Evolutionary conservation across 345 rosid species (phyloP).

Genomic region (Eucalyptus grandis): DNA sequence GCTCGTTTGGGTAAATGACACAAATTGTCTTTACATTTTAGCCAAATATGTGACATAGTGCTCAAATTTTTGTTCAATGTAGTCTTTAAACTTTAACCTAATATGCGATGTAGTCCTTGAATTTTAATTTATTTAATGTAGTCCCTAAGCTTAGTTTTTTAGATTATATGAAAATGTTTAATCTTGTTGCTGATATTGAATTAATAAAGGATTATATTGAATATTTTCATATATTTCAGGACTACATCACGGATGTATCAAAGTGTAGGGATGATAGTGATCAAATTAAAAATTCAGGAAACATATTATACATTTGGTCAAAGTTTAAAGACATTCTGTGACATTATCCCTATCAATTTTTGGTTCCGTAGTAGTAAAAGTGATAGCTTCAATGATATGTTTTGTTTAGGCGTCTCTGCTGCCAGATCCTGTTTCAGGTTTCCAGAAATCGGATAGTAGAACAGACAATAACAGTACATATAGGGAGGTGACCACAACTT

Average conservation of each 20-base stretch:
- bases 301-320: fast-evolving
- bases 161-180: fast-evolving
- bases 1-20: fast-evolving
- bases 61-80: no score
- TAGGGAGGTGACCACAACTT: background rate
- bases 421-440: conserved; percentile 4
- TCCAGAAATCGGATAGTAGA: background rate
- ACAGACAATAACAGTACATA: background rate
- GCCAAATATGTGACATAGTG: no score
- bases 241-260: fast-evolving
- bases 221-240: no score
- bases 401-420: conserved; percentile 21
- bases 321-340: fast-evolving
- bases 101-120: fast-evolving
- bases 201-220: fast-evolving
- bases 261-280: fast-evolving
- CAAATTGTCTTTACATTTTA: fast-evolving
- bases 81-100: fast-evolving
- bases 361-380: background rate
- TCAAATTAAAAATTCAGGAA: no score
- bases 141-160: fast-evolving
- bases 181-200: fast-evolving
- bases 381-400: background rate
- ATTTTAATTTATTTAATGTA: no score
- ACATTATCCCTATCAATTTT: background rate